These are phyloP conservation scores for Periconia digitata DNA, from an alignment of 2,329 filamentous ascomycete genomes.

Conservation along the genomic window DNA sequence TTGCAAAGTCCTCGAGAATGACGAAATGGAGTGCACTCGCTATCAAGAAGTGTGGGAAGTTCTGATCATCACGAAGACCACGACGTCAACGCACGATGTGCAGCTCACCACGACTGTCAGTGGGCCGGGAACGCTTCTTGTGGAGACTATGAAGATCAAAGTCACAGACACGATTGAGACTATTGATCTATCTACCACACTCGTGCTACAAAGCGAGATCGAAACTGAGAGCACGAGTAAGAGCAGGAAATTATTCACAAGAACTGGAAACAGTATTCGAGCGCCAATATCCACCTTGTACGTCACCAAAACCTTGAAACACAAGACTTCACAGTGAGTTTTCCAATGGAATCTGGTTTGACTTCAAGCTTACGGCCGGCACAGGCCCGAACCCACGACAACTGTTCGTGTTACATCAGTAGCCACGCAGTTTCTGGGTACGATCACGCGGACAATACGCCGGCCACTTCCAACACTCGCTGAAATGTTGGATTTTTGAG, in stretches of 20 bases:
- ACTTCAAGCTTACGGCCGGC: too few species aligned
- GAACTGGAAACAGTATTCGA: constrained; percentile 4
- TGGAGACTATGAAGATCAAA: constrained; percentile 44
- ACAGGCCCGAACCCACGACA: constrained; percentile 17
- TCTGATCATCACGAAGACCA: constrained; percentile 39
- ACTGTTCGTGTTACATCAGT: constrained; percentile 19
- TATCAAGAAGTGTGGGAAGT: constrained; percentile 49
- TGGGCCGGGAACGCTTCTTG: constrained; percentile 34
- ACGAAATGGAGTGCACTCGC: constrained; percentile 42
- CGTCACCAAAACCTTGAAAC: constrained; percentile 25
- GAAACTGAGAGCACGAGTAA: constrained; percentile 38
- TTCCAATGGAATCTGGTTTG: too few species aligned
- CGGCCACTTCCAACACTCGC: constrained; percentile 7
- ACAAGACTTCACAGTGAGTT: constrained; percentile 18
- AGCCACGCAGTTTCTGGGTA: constrained; percentile 9
- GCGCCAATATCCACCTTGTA: constrained; percentile 18
- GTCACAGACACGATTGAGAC: constrained; percentile 43
- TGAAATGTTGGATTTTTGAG: constrained; percentile 6
- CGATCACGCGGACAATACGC: constrained; percentile 12
- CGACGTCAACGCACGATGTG: constrained; percentile 38
- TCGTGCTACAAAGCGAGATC: constrained; percentile 40
- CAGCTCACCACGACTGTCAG: constrained; percentile 45
- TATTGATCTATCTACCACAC: constrained; percentile 43
- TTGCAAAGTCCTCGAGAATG: constrained; percentile 41
- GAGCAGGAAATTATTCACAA: constrained; percentile 15